Evolutionary conservation across 2,329 filamentous ascomycete genomes (phyloP).

Genomic region (Rhynchosporium agropyri): DNA sequence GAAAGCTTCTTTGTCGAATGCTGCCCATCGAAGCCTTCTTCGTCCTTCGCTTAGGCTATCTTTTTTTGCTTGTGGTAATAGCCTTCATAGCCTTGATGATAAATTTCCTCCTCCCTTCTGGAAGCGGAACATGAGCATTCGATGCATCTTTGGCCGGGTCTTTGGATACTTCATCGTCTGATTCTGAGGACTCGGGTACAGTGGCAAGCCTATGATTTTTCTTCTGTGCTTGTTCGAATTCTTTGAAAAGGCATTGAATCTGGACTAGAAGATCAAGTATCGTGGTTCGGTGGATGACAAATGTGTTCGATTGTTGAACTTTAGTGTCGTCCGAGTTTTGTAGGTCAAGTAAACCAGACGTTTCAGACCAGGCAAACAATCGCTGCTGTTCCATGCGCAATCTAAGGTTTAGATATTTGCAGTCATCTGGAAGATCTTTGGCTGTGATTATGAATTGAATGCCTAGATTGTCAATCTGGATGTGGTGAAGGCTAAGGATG

Average conservation of each 20-base stretch:
- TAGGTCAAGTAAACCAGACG: slow-evolving; percentile 51
- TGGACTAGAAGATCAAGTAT: slow-evolving; percentile 53
- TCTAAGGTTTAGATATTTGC: slow-evolving; percentile 52
- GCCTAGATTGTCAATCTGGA: slow-evolving; percentile 36
- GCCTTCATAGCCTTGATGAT: slow-evolving; percentile 49
- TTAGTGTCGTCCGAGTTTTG: slow-evolving; percentile 46
- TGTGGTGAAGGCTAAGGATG: slow-evolving; percentile 1
- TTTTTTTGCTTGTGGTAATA: slow-evolving; percentile 45
- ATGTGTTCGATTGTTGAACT: slow-evolving; percentile 51
- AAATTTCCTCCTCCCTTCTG: slow-evolving; percentile 47
- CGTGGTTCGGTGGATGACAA: slow-evolving; percentile 52
- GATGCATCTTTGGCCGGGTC: slow-evolving; percentile 50
- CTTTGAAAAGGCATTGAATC: slow-evolving; percentile 51
- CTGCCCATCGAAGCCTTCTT: slow-evolving; percentile 47
- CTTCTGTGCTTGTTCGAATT: slow-evolving; percentile 49
- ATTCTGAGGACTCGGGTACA: slow-evolving; percentile 42
- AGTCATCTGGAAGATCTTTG: slow-evolving; percentile 52
- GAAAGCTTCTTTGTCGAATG: slow-evolving; percentile 52
- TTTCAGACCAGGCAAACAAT: slow-evolving; percentile 54
- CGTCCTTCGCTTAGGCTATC: slow-evolving; percentile 34
- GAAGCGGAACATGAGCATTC: slow-evolving; percentile 50
- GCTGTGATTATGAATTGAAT: slow-evolving; percentile 54
- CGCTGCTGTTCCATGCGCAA: slow-evolving; percentile 55
- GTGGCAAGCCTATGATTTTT: slow-evolving; percentile 45
- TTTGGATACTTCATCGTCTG: slow-evolving; percentile 25